These are phyloP conservation scores for Calonectria hawksworthii DNA, from an alignment of 2,329 filamentous ascomycete species.

Conservation along the genomic window DNA sequence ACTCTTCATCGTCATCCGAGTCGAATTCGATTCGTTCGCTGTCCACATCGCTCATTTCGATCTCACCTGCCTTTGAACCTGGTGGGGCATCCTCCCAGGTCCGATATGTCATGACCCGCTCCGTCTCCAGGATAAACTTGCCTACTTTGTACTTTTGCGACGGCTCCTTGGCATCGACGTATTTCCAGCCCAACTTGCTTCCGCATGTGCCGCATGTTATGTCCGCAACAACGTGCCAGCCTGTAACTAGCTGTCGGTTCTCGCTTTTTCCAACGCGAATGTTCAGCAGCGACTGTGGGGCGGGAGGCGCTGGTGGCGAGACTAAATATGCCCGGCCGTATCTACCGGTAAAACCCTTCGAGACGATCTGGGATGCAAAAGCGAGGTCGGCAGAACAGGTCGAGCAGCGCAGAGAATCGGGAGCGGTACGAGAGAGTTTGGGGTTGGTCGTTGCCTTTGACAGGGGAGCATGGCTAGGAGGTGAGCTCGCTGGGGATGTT, in stretches of 20 bases:
- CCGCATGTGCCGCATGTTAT: slow-evolving; percentile 70
- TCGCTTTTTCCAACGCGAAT: slow-evolving; percentile 68
- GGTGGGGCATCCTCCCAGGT: slow-evolving; percentile 62
- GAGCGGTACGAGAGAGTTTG: slow-evolving; percentile 59
- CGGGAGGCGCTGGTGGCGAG: slow-evolving; percentile 52
- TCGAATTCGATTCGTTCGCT: slow-evolving; percentile 66
- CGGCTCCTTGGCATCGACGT: slow-evolving; percentile 72
- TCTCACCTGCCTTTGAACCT: slow-evolving; percentile 17
- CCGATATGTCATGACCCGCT: slow-evolving; percentile 65
- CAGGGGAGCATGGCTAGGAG: slow-evolving; percentile 36
- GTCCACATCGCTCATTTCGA: slow-evolving; percentile 15
- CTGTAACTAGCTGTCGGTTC: slow-evolving; percentile 71
- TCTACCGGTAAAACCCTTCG: slow-evolving; percentile 76
- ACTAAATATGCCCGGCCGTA: slow-evolving; percentile 76
- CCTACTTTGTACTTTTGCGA: slow-evolving; percentile 77
- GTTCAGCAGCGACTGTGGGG: slow-evolving; percentile 62
- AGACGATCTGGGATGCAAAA: slow-evolving; percentile 72
- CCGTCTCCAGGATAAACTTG: slow-evolving; percentile 77
- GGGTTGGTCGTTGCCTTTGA: slow-evolving; percentile 25
- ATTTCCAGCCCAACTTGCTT: slow-evolving; percentile 76
- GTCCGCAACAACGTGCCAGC: slow-evolving; percentile 75
- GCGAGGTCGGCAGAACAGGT: slow-evolving; percentile 73
- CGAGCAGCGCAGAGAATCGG: slow-evolving; percentile 71
- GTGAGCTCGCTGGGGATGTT: slow-evolving; percentile 48
- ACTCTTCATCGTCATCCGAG: slow-evolving; percentile 76